Percentiles rank a stretch among this genome's conserved stretches.
Evolutionary conservation across 768 basidiomycete genomes (phyloP).

Genomic region (Hemileccinum rubropunctum): DNA sequence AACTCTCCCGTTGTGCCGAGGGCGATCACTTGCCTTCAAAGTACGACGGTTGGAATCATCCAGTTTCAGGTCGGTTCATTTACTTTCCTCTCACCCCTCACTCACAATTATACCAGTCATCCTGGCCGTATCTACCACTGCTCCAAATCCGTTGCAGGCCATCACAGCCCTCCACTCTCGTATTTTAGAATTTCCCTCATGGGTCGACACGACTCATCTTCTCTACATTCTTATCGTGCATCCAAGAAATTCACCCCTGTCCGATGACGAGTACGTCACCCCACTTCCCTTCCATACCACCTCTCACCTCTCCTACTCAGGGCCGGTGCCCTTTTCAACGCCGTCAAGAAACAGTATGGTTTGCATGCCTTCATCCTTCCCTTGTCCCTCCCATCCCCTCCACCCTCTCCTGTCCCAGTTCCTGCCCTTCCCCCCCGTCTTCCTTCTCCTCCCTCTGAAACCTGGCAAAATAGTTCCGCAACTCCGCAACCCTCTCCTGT

Average conservation of each 20-base stretch:
- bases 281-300: constrained; percentile 1
- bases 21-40: constrained; percentile 73
- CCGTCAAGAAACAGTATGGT: constrained; percentile 84
- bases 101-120: constrained; percentile 52
- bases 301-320: constrained; percentile 37
- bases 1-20: constrained; percentile 71
- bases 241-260: constrained; percentile 62
- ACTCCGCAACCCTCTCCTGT: neutral
- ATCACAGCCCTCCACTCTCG: constrained; percentile 74
- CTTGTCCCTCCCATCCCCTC: constrained; percentile 57
- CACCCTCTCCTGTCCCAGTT: constrained; percentile 65
- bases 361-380: constrained; percentile 71
- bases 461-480: constrained; percentile 19
- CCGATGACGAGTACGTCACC: constrained; percentile 72
- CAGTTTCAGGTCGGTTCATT: constrained; percentile 62
- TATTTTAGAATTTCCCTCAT: constrained; percentile 64
- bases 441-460: constrained; percentile 42
- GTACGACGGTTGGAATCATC: constrained; percentile 84
- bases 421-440: constrained; percentile 66
- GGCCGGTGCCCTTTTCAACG: constrained; percentile 76
- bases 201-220: constrained; percentile 74
- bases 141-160: constrained; percentile 78
- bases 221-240: constrained; percentile 79
- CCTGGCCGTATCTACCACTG: constrained; percentile 76
- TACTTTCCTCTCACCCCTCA: constrained; percentile 8